These are phyloP conservation scores for Russula sp. DNA, from an alignment of 768 basidiomycete genomes.

Conservation along the genomic window DNA sequence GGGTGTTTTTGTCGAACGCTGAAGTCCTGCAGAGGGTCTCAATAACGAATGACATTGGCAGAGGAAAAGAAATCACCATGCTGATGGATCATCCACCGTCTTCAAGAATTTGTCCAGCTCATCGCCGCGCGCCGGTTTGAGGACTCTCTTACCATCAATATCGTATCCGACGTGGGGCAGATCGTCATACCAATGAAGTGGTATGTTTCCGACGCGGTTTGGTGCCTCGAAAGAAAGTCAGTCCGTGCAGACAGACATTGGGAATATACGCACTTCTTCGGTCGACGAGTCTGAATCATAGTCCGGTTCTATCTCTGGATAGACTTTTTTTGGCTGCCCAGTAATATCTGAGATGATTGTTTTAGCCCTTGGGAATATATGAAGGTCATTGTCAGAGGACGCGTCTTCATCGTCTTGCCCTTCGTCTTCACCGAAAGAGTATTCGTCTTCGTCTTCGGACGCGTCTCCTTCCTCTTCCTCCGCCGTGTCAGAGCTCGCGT, in stretches of 20 bases:
- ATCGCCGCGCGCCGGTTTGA: constrained; percentile 91
- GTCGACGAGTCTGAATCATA: constrained; percentile 91
- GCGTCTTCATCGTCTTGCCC: constrained; percentile 33
- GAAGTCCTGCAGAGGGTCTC: constrained; percentile 56
- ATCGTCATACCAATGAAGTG: constrained; percentile 99
- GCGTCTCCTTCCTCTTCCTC: constrained; percentile 64
- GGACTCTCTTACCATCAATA: constrained; percentile 88
- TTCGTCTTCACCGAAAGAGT: constrained; percentile 34
- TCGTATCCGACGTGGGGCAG: constrained; percentile 98
- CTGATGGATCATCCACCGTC: constrained; percentile 84
- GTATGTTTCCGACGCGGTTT: constrained; percentile 93
- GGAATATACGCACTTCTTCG: constrained; percentile 62
- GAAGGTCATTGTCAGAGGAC: constrained; percentile 42
- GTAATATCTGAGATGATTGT: constrained; percentile 74
- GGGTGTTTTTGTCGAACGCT: constrained; percentile 84
- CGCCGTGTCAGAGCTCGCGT: constrained; percentile 36
- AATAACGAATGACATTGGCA: not conserved
- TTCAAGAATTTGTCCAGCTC: constrained; percentile 95
- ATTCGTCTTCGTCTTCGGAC: constrained; percentile 32
- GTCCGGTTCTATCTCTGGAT: constrained; percentile 84
- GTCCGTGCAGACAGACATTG: constrained; percentile 5
- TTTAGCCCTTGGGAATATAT: constrained; percentile 57
- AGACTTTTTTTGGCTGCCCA: constrained; percentile 75
- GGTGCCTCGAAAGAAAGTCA: constrained; percentile 51
- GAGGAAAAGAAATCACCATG: constrained; percentile 55